Percentiles rank a stretch among this genome's conserved stretches.
These are phyloP conservation scores for Pythium sukuiense DNA, from an alignment of 352 stramenopile genomes.

Conservation along the genomic window DNA sequence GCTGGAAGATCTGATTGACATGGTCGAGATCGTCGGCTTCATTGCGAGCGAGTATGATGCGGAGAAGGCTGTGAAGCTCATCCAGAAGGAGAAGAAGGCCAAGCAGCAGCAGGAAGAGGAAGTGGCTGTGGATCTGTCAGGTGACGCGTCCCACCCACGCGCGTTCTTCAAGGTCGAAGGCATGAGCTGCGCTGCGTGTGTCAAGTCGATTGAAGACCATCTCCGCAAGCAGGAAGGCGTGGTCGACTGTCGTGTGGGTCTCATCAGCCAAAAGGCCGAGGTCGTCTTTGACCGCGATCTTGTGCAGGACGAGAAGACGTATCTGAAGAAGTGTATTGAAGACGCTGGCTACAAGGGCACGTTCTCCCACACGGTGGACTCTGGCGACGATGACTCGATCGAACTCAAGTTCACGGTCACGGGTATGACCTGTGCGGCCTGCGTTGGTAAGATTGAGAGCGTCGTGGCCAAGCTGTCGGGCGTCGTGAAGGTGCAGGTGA, in stretches of 20 bases:
- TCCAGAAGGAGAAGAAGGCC: constrained; percentile 40
- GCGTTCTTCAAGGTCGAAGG: constrained; percentile 84
- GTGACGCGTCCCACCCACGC: constrained; percentile 53
- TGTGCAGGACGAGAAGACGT: constrained; percentile 48
- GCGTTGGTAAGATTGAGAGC: constrained; percentile 67
- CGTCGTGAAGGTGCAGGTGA: constrained; percentile 72
- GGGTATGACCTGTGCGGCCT: constrained; percentile 64
- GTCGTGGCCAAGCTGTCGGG: constrained; percentile 62
- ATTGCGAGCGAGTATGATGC: constrained; percentile 57
- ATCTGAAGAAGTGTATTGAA: constrained; percentile 63
- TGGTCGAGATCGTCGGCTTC: constrained; percentile 79
- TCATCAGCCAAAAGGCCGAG: constrained; percentile 88
- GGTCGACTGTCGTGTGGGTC: constrained; percentile 72
- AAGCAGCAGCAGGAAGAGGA: constrained; percentile 33
- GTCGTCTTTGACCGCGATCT: constrained; percentile 78
- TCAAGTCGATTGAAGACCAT: constrained; percentile 86
- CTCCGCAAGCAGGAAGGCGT: constrained; percentile 62
- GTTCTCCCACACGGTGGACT: constrained; percentile 76
- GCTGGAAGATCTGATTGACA: constrained; percentile 67
- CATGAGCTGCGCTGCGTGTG: constrained; percentile 86
- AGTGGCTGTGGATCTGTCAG: constrained; percentile 35
- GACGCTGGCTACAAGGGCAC: constrained; percentile 78
- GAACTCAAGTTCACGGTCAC: constrained; percentile 78
- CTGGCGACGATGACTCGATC: constrained; percentile 73
- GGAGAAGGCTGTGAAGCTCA: constrained; percentile 52